Conservation (phyloP, 495 filamentous ascomycete genomes). For the Neurospora sp. region DNA sequence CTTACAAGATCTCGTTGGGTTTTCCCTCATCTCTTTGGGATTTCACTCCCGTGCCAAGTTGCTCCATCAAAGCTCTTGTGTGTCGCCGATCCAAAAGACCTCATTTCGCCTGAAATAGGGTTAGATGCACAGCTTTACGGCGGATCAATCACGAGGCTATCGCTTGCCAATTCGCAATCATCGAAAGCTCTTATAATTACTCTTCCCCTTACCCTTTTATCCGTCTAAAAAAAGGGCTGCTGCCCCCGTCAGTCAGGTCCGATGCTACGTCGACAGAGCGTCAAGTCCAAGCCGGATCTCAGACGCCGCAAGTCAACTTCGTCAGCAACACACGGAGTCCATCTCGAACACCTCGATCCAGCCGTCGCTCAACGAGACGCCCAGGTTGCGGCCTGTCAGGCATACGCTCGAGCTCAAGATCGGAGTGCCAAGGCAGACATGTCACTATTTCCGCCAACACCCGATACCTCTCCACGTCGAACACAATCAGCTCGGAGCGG, state of each 20-base stretch:
- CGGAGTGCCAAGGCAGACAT: conserved; percentile 32
- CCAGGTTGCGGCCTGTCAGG: conserved; percentile 55
- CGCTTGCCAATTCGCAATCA: background rate
- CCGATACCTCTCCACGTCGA: conserved; percentile 14
- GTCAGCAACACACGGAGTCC: conserved; percentile 40
- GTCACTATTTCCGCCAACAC: conserved; percentile 20
- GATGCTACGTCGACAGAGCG: conserved; percentile 40
- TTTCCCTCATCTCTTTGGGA: background rate
- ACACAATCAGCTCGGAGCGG: background rate
- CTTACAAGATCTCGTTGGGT: background rate
- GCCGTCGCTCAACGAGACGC: conserved; percentile 52
- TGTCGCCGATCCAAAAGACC: conserved; percentile 4
- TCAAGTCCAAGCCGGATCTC: conserved; percentile 32
- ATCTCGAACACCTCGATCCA: conserved; percentile 41
- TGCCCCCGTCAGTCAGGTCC: conserved; percentile 6
- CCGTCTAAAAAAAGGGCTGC: conserved; percentile 7
- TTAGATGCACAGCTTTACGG: conserved; percentile 17
- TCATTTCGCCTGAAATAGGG: conserved; percentile 11
- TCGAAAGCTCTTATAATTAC: conserved; percentile 1
- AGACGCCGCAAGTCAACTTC: conserved; percentile 54
- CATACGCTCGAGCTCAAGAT: conserved; percentile 50
- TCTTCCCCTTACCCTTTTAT: conserved; percentile 7
- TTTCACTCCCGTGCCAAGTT: background rate
- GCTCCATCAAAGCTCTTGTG: background rate
- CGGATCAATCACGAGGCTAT: conserved; percentile 1